Conservation (phyloP, 495 filamentous ascomycete genomes). For the Aspergillus conjunctus region DNA sequence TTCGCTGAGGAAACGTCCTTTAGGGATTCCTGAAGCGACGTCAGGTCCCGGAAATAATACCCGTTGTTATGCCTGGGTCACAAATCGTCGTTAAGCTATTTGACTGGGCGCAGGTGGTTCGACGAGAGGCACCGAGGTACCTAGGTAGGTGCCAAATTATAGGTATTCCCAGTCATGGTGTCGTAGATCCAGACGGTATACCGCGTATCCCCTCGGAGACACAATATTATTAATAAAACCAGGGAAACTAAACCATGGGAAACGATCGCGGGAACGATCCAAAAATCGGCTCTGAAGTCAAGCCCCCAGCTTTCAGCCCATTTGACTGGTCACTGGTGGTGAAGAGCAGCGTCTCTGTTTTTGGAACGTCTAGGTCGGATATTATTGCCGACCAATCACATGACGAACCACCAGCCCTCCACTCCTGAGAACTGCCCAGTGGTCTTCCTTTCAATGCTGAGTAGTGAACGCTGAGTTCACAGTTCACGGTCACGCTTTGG, state of each 20-base stretch:
- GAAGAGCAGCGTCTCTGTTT: not conserved
- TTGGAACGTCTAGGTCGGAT: conserved; percentile 15
- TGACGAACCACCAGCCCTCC: not conserved
- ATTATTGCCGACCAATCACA: conserved; percentile 26
- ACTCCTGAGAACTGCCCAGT: not conserved
- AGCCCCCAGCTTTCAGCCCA: not conserved
- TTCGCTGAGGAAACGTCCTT: not conserved
- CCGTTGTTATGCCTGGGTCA: not conserved
- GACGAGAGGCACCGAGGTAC: not conserved
- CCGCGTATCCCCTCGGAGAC: conserved; percentile 2
- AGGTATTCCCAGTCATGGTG: too few species aligned
- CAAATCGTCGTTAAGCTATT: conserved; percentile 8
- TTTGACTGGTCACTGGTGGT: too few species aligned
- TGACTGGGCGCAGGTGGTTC: conserved; percentile 8
- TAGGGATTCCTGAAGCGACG: not conserved
- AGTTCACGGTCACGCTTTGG: not conserved
- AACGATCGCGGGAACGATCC: not conserved
- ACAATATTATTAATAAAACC: not conserved
- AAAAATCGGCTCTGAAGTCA: not conserved
- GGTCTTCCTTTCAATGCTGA: not conserved
- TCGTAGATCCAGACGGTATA: too few species aligned
- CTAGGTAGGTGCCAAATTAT: not conserved
- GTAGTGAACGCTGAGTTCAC: not conserved
- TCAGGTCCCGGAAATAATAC: conserved; percentile 1
- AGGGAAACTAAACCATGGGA: not conserved